phyloP scores from a whole-genome alignment of 2,329 filamentous ascomycete genomes.

The Claviceps africana region DNA sequence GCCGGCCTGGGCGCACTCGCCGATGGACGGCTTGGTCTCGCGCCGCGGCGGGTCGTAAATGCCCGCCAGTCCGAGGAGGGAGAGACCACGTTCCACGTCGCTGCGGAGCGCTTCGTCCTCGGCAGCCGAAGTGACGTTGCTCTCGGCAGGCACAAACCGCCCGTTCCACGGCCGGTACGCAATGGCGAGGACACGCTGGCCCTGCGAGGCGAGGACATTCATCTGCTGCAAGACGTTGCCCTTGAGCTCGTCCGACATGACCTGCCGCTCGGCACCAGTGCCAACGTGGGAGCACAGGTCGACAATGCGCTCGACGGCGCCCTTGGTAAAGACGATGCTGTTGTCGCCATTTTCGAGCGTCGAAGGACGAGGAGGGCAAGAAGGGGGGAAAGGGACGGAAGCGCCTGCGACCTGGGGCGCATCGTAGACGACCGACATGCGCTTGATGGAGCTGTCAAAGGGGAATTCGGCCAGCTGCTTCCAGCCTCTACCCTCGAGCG shows the following conservation, averaged over 20 bases:
- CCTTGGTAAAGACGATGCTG: conserved; percentile 47
- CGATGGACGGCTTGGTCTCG: conserved; percentile 62
- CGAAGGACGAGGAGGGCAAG: conserved; percentile 10
- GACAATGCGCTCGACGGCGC: conserved; percentile 46
- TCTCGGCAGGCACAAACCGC: conserved; percentile 25
- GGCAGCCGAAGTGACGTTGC: conserved; percentile 16
- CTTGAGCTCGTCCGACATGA: conserved; percentile 37
- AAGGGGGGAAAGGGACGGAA: background rate
- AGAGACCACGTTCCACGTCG: conserved; percentile 52
- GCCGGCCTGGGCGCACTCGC: conserved; percentile 56
- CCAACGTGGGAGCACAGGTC: conserved; percentile 40
- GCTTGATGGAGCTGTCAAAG: conserved; percentile 67
- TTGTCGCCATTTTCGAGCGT: conserved; percentile 23
- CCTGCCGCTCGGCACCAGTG: conserved; percentile 25
- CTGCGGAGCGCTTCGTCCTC: conserved; percentile 38
- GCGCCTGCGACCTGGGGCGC: conserved; percentile 25
- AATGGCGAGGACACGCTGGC: conserved; percentile 58
- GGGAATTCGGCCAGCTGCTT: conserved; percentile 56
- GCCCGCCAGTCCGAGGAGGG: conserved; percentile 68
- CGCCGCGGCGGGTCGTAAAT: conserved; percentile 77
- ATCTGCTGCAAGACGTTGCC: conserved; percentile 37
- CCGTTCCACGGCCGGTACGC: conserved; percentile 49
- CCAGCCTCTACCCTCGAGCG: conserved; percentile 39
- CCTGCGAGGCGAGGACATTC: conserved; percentile 47
- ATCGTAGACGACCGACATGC: conserved; percentile 64